A percentile compares a stretch with the other conserved stretches of the same genome.
phyloP scores from a whole-genome alignment of 2,329 filamentous ascomycete genomes.

The Hypomyces perniciosus region DNA sequence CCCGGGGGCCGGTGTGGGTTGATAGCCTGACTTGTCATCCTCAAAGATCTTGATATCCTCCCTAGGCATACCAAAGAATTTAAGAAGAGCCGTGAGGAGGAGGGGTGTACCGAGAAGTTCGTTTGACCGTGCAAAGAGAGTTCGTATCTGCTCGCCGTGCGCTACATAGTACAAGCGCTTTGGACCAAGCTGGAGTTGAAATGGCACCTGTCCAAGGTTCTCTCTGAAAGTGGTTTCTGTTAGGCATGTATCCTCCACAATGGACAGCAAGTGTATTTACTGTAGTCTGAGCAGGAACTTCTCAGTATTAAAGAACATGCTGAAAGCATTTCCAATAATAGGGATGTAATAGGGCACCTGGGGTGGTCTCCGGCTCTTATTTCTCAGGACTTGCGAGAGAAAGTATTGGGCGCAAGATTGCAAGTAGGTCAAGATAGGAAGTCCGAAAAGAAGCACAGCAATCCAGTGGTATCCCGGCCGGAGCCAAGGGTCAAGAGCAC shows the following conservation, averaged over 20 bases:
- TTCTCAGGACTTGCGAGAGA: background rate
- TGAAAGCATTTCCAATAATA: background rate
- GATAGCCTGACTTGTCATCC: background rate
- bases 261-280: background rate
- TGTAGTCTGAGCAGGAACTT: background rate
- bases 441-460: background rate
- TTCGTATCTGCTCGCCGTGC: background rate
- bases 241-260: background rate
- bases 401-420: background rate
- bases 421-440: background rate
- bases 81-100: background rate
- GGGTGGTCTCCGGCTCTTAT: background rate
- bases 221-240: background rate
- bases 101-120: background rate
- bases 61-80: background rate
- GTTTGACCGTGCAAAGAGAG: background rate
- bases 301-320: background rate
- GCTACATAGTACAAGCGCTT: background rate
- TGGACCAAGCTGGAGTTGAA: background rate
- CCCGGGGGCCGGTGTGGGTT: background rate
- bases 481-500: background rate
- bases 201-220: background rate
- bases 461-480: background rate
- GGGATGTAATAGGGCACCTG: background rate
- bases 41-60: background rate